Percentiles rank a stretch among this genome's conserved stretches.
phyloP scores from a whole-genome alignment of 257 asterid species.

The Solanum pennellii region DNA sequence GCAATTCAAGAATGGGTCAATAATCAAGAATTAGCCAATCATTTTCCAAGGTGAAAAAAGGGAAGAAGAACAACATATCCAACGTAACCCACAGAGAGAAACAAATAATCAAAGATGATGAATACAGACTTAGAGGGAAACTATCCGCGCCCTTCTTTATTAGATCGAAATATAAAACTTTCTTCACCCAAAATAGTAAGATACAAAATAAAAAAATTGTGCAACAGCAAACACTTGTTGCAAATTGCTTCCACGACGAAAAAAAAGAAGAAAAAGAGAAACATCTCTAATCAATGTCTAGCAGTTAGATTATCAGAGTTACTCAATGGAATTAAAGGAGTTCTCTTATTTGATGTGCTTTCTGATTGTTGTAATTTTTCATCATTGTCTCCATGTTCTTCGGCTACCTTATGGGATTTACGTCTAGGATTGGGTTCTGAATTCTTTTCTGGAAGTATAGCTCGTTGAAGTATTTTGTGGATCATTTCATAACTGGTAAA shows the following conservation, averaged over 20 bases:
- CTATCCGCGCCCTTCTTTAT: neutral
- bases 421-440: constrained; percentile 24
- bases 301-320: constrained; percentile 34
- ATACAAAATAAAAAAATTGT: neutral
- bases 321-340: constrained; percentile 29
- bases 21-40: neutral
- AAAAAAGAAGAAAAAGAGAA: neutral
- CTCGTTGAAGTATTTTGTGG: constrained; percentile 42
- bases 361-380: constrained; percentile 19
- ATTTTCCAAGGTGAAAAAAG: neutral
- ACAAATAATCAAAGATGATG: neutral
- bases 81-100: neutral
- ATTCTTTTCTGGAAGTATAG: constrained; percentile 37
- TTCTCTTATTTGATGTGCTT: constrained; percentile 33
- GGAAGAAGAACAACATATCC: neutral
- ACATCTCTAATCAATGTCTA: constrained; percentile 17
- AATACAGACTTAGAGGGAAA: neutral
- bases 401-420: constrained; percentile 18
- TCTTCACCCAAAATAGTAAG: neutral
- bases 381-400: constrained; percentile 12
- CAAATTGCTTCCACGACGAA: neutral
- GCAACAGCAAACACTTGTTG: neutral
- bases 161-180: neutral
- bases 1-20: neutral
- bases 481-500: constrained; percentile 90